A percentile compares a stretch with the other conserved stretches of the same genome.
These are phyloP conservation scores for Ramaria rubella DNA, from an alignment of 768 basidiomycete genomes.

Conservation along the genomic window DNA sequence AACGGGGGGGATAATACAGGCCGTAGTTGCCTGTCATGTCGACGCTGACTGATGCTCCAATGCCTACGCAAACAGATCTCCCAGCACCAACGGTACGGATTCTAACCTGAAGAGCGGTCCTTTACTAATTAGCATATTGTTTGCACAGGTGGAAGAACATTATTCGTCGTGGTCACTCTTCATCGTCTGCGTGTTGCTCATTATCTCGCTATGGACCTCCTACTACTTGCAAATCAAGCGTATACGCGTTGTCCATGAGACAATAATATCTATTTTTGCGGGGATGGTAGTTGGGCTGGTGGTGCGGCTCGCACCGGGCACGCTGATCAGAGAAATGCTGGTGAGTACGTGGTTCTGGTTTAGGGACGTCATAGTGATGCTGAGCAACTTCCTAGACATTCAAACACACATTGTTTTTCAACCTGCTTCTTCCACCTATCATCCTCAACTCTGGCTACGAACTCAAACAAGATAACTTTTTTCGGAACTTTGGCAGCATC, in stretches of 20 bases:
- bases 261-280: constrained; percentile 88
- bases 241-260: constrained; percentile 94
- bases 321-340: constrained; percentile 95
- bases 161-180: constrained; percentile 94
- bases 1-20: neutral
- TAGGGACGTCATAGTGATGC: constrained; percentile 11
- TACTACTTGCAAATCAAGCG: constrained; percentile 97
- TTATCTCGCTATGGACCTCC: constrained; percentile 90
- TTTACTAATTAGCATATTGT: neutral
- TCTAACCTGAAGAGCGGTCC: neutral
- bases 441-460: constrained; percentile 98
- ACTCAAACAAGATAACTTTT: constrained; percentile 97
- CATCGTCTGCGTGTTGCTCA: constrained; percentile 85
- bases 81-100: constrained; percentile 1
- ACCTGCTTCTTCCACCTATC: constrained; percentile 94
- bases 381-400: constrained; percentile 56
- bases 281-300: constrained; percentile 95
- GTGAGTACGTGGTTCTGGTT: constrained; percentile 45
- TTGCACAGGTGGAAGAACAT: constrained; percentile 67
- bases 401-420: constrained; percentile 96
- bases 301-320: constrained; percentile 84
- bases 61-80: neutral
- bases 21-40: neutral
- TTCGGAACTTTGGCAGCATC: constrained; percentile 96
- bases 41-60: neutral